Evolutionary conservation across 225 moss, liverwort and hornwort genomes (phyloP), one percentile per base, ranked within the genome.

Genomic region (Ulota crispa): DNA sequence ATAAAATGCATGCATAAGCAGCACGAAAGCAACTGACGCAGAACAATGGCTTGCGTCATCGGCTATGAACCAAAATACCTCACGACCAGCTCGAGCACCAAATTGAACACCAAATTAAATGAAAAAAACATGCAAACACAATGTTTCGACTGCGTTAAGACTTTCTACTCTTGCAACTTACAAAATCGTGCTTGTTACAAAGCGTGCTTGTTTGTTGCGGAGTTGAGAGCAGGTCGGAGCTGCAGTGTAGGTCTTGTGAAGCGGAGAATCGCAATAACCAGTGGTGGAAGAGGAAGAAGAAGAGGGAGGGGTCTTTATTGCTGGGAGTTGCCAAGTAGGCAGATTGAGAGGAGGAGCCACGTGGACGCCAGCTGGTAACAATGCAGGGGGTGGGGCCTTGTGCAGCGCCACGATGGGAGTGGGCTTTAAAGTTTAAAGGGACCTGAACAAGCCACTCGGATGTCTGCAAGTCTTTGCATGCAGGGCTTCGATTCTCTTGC

Each of bases 391-490:
- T 3, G 9, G 57, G n/a, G 57, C 24, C 10, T 24, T 11, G 10
- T 57, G 3, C 24, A 24, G 57, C 57, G 57, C 57, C 57, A 57
- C n/a, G 57, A 57, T 24, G 57, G 8, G 9, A 4, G 45, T 4
- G 23, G 57, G 57, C 24, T 57, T 57, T 57, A 23, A 23, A 23
- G 23, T 57, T 57, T 57, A 23, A 23, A 23, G 23, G 23, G 56
- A n/a, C n/a, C 57, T n/a, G 24, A 57, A 10, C n/a, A 60, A 41
- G 61, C 75, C 61, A 28, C 61, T 27, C 27, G 28, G 75, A 75
- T 41, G 19, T 74, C 60, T 59, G 74, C 60, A 74, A 60, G 60
- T 74, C 7, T 74, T 74, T 39, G 4, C 59, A 74, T 74, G 57
- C 59, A 56, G 10, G 59, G 39, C 60, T 59, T 74, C 50, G 50